Base-by-base conservation (phyloP, 2,329 filamentous ascomycete species). In the Colletotrichum lentis region DNA sequence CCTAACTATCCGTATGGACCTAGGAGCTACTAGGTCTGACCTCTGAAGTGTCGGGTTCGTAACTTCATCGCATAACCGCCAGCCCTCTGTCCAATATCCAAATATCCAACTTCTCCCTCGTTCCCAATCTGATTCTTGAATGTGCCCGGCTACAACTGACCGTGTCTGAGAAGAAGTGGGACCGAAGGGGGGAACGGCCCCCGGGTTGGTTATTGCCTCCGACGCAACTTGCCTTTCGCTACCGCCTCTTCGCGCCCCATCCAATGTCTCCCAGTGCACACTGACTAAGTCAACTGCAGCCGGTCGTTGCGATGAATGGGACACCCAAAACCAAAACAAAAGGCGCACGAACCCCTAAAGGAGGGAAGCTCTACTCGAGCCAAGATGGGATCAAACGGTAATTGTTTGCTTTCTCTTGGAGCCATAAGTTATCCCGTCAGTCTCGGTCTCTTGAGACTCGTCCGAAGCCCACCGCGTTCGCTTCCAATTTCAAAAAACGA, bases 351-450 rank as follows among this genome's bases (percentile, higher is more conserved):
- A 22, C 53, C 16, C 10, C 16, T 14, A 11, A 56, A 27, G 37
- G 43, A 39, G 18, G 61, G 65, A 60, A 68, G 49, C 55, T 65
- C 35, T 60, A 59, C 47, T 59, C 65, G 62, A 65, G 65, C 65
- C 65, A 65, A 65, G 65, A 56, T 65, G 14, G 37, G 61, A 44
- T 68, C 55, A 68, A 68, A 68, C 65, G n/a, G 55, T 43, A 64
- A 65, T 20, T 64, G 61, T 64, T 65, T 65, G 41, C 41, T 55
- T 49, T 57, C 22, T 50, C 55, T 63, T 55, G 55, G 31, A 35
- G 31, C 44, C 43, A 54, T 54, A 18, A 18, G 24, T 16, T 54
- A 39, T 49, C 43, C 20, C 22, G 18, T 24, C 27, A 31, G 27
- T 31, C 27, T 43, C 39, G n/a, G 7, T n/a, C 20, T 24, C 47